Percentiles rank a stretch among this genome's conserved stretches.
These are phyloP conservation scores for Neoboletus subvelutipes DNA, from an alignment of 768 basidiomycete species.

Conservation along the genomic window DNA sequence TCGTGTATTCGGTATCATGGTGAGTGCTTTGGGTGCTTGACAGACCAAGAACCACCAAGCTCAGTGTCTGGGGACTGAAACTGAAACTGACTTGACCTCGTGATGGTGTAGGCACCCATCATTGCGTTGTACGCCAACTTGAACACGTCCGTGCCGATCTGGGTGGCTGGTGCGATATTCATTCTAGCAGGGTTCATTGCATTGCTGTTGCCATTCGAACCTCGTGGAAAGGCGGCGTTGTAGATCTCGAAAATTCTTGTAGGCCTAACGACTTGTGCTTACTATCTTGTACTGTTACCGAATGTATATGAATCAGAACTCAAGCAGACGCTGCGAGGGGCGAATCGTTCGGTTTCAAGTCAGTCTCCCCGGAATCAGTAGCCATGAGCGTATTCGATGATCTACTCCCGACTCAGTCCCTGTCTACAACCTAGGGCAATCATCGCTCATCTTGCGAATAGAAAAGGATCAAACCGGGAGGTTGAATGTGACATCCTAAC, in stretches of 20 bases:
- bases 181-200: constrained; percentile 47
- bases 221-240: constrained; percentile 53
- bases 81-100: background rate
- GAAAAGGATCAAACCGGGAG: background rate
- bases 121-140: constrained; percentile 42
- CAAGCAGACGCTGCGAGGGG: background rate
- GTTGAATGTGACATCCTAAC: background rate
- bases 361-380: too few species aligned
- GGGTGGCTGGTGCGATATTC: constrained; percentile 53
- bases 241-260: constrained; percentile 19
- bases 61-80: too few species aligned
- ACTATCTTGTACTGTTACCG: background rate
- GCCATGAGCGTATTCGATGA: too few species aligned
- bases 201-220: constrained; percentile 54
- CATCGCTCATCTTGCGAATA: too few species aligned
- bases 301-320: background rate
- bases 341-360: background rate
- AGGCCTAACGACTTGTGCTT: too few species aligned
- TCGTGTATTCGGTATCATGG: constrained; percentile 61
- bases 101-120: constrained; percentile 41
- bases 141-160: constrained; percentile 52
- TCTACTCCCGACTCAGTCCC: too few species aligned
- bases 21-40: constrained; percentile 19
- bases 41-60: background rate
- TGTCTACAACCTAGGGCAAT: too few species aligned